Conservation (phyloP, 106 monocot genomes). For the Cymbidium sinense region DNA sequence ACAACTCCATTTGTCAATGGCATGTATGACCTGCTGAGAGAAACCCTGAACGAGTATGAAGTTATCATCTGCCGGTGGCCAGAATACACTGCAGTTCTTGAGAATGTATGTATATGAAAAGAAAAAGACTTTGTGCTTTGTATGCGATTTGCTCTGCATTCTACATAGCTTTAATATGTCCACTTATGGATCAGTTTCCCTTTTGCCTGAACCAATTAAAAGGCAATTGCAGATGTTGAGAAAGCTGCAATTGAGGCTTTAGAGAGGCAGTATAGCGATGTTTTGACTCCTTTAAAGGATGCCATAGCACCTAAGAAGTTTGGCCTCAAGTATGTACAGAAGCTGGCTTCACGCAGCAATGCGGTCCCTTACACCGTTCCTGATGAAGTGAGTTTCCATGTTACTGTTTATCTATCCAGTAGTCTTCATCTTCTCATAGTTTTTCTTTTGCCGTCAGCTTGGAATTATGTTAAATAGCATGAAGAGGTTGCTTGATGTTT, state of each 20-base stretch:
- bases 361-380: slow-evolving; percentile 54
- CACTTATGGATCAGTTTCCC: slow-evolving; percentile 1
- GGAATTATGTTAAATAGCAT: slow-evolving; percentile 89
- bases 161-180: not conserved
- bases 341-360: slow-evolving; percentile 74
- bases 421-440: not conserved
- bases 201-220: slow-evolving; percentile 20
- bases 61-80: slow-evolving; percentile 98
- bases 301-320: slow-evolving; percentile 88
- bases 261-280: slow-evolving; percentile 92
- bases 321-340: slow-evolving; percentile 97
- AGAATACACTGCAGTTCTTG: slow-evolving; percentile 79
- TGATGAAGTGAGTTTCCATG: slow-evolving; percentile 54
- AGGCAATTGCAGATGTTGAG: slow-evolving; percentile 98
- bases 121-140: not conserved
- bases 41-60: slow-evolving; percentile 84
- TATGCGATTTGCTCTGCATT: not conserved
- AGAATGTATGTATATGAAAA: slow-evolving; percentile 59
- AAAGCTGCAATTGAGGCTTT: slow-evolving; percentile 84
- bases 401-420: not conserved
- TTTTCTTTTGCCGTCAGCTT: slow-evolving; percentile 39
- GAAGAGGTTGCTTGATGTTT: slow-evolving; percentile 88
- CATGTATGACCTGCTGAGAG: slow-evolving; percentile 82
- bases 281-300: slow-evolving; percentile 84
- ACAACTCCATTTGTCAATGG: slow-evolving; percentile 98